phyloP scores from a whole-genome alignment of 345 rosid genomes.

The Dimocarpus longan region DNA sequence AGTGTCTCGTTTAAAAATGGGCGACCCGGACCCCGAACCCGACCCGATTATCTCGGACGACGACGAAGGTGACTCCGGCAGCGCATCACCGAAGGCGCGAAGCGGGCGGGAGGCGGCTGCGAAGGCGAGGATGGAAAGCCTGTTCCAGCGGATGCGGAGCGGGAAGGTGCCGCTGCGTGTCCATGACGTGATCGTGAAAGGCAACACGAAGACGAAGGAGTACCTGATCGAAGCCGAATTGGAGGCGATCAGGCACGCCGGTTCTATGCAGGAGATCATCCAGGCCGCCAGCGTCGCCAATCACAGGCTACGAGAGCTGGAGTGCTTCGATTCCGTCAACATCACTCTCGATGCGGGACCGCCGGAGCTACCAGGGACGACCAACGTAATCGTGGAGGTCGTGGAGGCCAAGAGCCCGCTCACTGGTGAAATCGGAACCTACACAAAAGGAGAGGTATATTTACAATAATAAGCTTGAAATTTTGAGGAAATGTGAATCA shows the following conservation, averaged over 20 bases:
- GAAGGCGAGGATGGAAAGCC: conserved; percentile 44
- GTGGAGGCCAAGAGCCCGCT: conserved; percentile 60
- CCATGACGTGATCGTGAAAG: conserved; percentile 76
- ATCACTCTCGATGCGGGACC: conserved; percentile 89
- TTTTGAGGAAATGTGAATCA: conserved; percentile 1
- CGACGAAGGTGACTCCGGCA: conserved; percentile 35
- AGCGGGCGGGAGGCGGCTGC: conserved; percentile 32
- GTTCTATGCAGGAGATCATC: conserved; percentile 74
- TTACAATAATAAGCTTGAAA: not conserved
- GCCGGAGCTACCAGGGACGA: conserved; percentile 85
- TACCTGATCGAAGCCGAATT: conserved; percentile 68
- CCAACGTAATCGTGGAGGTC: conserved; percentile 73
- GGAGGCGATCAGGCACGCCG: conserved; percentile 54
- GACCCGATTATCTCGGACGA: conserved; percentile 23
- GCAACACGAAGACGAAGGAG: conserved; percentile 82
- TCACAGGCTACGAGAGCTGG: conserved; percentile 65
- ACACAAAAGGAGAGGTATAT: conserved; percentile 73
- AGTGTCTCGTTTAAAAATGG: conserved; percentile 21
- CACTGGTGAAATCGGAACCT: conserved; percentile 72
- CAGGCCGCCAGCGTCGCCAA: conserved; percentile 61
- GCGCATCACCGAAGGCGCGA: conserved; percentile 23
- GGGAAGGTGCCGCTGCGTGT: conserved; percentile 73
- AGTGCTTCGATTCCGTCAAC: conserved; percentile 74
- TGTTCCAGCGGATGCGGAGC: conserved; percentile 48
- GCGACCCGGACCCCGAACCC: conserved; percentile 36